Percentiles rank a stretch among this genome's conserved stretches.
These are phyloP conservation scores for Symbiotaphrina buchneri DNA, from an alignment of 495 filamentous ascomycete genomes.

Conservation along the genomic window DNA sequence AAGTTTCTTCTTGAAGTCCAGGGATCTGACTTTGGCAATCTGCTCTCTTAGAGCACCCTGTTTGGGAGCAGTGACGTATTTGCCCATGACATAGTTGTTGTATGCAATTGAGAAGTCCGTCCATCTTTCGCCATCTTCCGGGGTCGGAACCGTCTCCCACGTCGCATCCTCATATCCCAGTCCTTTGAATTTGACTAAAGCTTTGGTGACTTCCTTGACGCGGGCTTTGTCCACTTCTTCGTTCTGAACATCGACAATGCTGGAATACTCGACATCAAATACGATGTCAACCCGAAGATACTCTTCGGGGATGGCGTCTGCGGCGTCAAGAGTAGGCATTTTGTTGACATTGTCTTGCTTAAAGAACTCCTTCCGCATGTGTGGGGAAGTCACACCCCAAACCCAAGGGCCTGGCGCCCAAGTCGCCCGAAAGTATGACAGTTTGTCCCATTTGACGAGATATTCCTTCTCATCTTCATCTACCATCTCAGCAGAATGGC, in stretches of 20 bases:
- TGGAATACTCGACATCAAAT: conserved; percentile 47
- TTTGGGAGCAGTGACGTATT: conserved; percentile 38
- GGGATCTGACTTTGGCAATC: conserved; percentile 32
- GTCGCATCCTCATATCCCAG: conserved; percentile 79
- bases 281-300: conserved; percentile 74
- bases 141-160: conserved; percentile 67
- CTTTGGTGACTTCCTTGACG: conserved; percentile 43
- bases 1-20: conserved; percentile 40
- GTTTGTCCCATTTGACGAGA: conserved; percentile 63
- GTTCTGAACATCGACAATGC: conserved; percentile 23
- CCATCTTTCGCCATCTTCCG: conserved; percentile 44
- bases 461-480: conserved; percentile 67
- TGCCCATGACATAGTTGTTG: conserved; percentile 56
- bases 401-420: conserved; percentile 89
- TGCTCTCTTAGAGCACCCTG: conserved; percentile 29
- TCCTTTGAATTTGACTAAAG: conserved; percentile 83
- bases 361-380: conserved; percentile 53
- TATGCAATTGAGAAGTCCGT: conserved; percentile 67
- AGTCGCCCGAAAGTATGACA: conserved; percentile 52
- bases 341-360: conserved; percentile 37
- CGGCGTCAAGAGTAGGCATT: conserved; percentile 40
- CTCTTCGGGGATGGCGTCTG: conserved; percentile 69
- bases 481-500: conserved; percentile 24
- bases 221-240: conserved; percentile 39
- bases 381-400: conserved; percentile 38